Base-by-base conservation (phyloP, 176 grass and related monocot genomes). In the Oryza glaberrima region DNA sequence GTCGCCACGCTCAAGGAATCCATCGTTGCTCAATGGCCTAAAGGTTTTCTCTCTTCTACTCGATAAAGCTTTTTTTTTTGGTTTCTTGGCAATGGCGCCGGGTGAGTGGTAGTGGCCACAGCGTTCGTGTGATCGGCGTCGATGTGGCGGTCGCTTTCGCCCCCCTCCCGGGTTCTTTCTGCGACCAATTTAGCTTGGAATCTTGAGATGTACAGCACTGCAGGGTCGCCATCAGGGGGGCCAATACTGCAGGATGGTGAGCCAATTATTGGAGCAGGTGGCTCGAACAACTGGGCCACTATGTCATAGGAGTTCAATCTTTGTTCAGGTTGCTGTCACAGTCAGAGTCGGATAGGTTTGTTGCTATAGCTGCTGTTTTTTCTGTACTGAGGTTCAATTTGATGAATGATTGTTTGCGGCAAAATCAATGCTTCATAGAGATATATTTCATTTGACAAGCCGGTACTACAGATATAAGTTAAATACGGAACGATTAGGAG, bases 21-120 rank as follows among this genome's bases (percentile, higher is more conserved):
- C 88, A 90, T 95, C 88, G 81, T 95, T 69, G 88, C 93, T 43
- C 90, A 95, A 82, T 95, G 93, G 93, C 93, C 93, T 3, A 92
- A 95, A 95, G 93, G 93, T 95, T 34, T 34, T 4, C 3, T 34
- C 34, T 34, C 34, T 4, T 34, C 2, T 34, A 61, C 5, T 46
- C 13, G 40, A 17, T 35, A 46, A 69, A 75, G 48, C 26, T 26
- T 26, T 26, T 26, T 26, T 26, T 26, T 26, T 75, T 75, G 32
- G 30, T 7, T 81, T 80, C 71, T 48, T 85, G 76, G 64, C 77
- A 52, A 80, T 34, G 40, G 64, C 11, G 40, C 46, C 12, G 26
- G 63, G 38, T 40, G 38, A 40, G 38, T 58, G 82, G 69, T 3
- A 40, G 38, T 58, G 82, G 69, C 38, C 72, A 20, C 35, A 32